A percentile compares a stretch with the other conserved stretches of the same genome.
phyloP scores from a whole-genome alignment of 768 basidiomycete genomes.

The Mycena rosella region DNA sequence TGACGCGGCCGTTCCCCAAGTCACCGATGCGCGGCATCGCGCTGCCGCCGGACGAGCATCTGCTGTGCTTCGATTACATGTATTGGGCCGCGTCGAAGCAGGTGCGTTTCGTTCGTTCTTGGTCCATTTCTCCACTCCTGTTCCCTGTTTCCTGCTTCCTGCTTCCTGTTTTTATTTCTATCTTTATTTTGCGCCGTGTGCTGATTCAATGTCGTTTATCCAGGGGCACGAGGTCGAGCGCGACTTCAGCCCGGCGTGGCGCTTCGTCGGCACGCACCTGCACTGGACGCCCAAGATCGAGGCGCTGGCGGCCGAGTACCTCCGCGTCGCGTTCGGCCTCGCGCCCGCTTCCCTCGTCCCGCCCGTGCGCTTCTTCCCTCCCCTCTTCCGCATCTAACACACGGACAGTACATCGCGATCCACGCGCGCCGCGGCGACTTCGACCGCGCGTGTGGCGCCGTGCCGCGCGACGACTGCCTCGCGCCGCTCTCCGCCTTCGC shows the following conservation, averaged over 20 bases:
- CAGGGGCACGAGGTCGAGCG: not conserved
- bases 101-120: conserved; percentile 17
- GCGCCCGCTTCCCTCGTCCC: conserved; percentile 40
- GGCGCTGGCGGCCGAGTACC: conserved; percentile 41
- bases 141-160: no score
- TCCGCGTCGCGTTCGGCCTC: conserved; percentile 42
- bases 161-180: no score
- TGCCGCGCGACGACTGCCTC: conserved; percentile 45
- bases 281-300: conserved; percentile 44
- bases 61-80: conserved; percentile 42
- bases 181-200: conserved; percentile 35
- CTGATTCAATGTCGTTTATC: not conserved
- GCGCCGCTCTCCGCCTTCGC: conserved; percentile 45
- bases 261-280: conserved; percentile 47
- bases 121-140: conserved; percentile 25
- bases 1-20: not conserved
- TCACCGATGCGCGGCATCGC: conserved; percentile 35
- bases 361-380: conserved; percentile 13
- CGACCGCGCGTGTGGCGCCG: conserved; percentile 41
- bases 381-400: not conserved
- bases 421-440: conserved; percentile 56
- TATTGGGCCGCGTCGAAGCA: conserved; percentile 38
- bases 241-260: conserved; percentile 50
- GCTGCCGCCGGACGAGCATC: conserved; percentile 38
- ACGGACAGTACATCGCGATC: conserved; percentile 50